Conservation (phyloP, 805 yeast genomes). For the Cyberlindnera maclurae region DNA sequence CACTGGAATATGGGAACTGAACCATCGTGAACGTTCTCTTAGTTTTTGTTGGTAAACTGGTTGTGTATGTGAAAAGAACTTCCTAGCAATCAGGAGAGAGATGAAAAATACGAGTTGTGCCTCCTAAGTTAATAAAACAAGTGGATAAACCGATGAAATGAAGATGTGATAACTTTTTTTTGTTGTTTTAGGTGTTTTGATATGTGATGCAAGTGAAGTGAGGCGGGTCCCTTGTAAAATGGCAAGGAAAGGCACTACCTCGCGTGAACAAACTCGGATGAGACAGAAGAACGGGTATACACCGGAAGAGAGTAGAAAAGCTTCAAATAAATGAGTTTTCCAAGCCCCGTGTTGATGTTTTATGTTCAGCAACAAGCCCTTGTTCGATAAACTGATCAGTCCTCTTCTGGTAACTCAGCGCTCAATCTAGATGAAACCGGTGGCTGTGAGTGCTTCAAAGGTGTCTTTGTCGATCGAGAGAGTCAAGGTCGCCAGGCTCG, state of each 20-base stretch:
- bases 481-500: constrained; percentile 1
- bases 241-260: background rate
- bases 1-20: constrained; percentile 89
- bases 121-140: constrained; percentile 1
- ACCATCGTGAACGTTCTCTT: constrained; percentile 26
- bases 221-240: too few relatives aligned
- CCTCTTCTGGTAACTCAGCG: background rate
- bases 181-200: constrained; percentile 1
- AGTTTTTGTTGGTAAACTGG: constrained; percentile 1
- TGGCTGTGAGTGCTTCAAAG: background rate
- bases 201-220: too few relatives aligned
- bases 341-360: background rate
- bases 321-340: constrained; percentile 1
- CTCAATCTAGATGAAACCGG: background rate
- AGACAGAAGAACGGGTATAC: too few relatives aligned
- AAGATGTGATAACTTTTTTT: constrained; percentile 2
- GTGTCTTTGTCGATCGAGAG: background rate
- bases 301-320: background rate
- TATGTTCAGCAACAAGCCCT: background rate
- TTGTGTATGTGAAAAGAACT: constrained; percentile 3
- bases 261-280: background rate
- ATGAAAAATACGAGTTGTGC: constrained; percentile 1
- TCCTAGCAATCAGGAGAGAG: background rate
- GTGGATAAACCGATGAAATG: constrained; percentile 1
- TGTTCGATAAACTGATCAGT: background rate